Base-by-base conservation (phyloP, 2,329 filamentous ascomycete species). In the Pseudogymnoascus sp. region DNA sequence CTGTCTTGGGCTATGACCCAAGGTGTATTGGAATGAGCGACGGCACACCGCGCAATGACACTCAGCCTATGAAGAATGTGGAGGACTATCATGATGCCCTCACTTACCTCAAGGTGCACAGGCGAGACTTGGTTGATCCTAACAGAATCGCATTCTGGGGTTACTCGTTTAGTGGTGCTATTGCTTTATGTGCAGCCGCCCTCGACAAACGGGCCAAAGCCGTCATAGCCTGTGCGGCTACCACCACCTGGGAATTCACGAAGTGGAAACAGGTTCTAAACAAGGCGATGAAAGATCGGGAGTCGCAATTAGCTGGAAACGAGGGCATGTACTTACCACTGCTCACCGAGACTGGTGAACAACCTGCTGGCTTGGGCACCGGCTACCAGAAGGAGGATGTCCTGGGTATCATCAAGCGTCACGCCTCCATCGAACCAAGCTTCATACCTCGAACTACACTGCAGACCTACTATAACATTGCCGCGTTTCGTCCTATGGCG, bases 1-100 rank as follows among this genome's bases (percentile, higher is more conserved):
- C 71, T 87, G 11, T 86, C 83, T 0, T 91, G 88, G 88, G 79
- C 83, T 0, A 71, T 88, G 4, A 88, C 6, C 36, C 36, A 39
- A 39, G 36, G 36, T 39, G 36, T n/a, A 39, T 39, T 39, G 36
- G 36, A n/a, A 39, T 39, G 36, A 39, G 36, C 36, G 36, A 39
- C 36, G 36, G 36, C 36, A 39, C 3, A n/a, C 36, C 36, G 14
- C 36, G 36, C 36, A 39, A 39, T n/a, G 36, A 39, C n/a, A 39
- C 36, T n/a, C 36, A 39, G 36, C 36, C 36, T n/a, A 39, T 39
- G 36, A 39, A 39, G 36, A 39, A 39, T 39, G 3, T 39, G 36
- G 36, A 39, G 14, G 36, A 39, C 36, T 39, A 39, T 39, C 36
- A 39, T 39, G 36, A 39, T 39, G 36, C 36, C 36, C 36, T 39